phyloP scores from a whole-genome alignment of 2,329 filamentous ascomycete genomes.

The Ophiostoma perfectum region DNA sequence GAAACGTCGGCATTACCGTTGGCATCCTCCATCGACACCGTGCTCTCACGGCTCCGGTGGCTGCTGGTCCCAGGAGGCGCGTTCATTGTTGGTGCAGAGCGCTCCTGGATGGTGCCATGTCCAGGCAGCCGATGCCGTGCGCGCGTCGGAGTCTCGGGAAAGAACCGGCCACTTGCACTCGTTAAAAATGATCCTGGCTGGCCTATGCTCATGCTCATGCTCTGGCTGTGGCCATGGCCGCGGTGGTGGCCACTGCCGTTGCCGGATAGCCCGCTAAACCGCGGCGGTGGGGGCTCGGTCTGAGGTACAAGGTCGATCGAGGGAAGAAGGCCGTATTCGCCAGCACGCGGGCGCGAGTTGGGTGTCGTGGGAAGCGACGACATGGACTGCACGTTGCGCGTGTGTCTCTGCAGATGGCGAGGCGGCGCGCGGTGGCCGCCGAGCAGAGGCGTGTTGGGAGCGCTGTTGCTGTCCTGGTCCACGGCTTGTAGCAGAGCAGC shows the following conservation, averaged over 20 bases:
- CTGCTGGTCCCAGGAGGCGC: conserved; percentile 33
- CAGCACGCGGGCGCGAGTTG: conserved; percentile 46
- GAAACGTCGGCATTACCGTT: neutral
- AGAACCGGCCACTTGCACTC: conserved; percentile 34
- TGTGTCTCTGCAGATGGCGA: conserved; percentile 57
- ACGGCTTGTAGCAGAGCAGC: conserved; percentile 78
- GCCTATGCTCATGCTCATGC: conserved; percentile 19
- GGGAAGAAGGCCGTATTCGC: conserved; percentile 52
- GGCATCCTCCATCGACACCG: conserved; percentile 60
- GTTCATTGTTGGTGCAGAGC: conserved; percentile 19
- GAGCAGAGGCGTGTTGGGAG: conserved; percentile 62
- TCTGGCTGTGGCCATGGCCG: conserved; percentile 12
- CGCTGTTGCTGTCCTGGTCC: conserved; percentile 64
- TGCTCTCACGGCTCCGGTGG: conserved; percentile 74
- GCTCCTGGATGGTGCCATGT: neutral
- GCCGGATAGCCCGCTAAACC: conserved; percentile 13
- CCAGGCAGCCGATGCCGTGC: conserved; percentile 23
- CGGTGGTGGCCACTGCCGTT: neutral
- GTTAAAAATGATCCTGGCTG: conserved; percentile 14
- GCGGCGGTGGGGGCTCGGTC: conserved; percentile 48
- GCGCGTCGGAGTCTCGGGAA: conserved; percentile 41
- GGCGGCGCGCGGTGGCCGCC: conserved; percentile 40
- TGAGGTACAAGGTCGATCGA: conserved; percentile 58
- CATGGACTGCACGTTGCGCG: conserved; percentile 72
- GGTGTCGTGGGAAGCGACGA: conserved; percentile 81